Evolutionary conservation across 169 alveolate species (phyloP).

Genomic region (Eimeria brunetti): DNA sequence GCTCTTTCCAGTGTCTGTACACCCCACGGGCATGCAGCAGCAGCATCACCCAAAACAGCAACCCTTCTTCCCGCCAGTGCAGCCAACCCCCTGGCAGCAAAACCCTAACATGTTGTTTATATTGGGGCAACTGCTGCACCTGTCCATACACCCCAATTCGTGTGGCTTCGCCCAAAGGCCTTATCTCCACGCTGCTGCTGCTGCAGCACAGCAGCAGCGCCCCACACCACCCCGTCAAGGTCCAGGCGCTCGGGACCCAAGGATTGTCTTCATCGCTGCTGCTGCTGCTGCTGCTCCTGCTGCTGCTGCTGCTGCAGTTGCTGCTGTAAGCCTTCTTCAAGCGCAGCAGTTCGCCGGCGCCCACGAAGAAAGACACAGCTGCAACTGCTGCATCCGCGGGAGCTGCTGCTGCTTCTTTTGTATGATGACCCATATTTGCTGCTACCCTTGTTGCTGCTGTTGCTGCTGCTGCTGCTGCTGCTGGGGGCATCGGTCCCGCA

Average conservation of each 20-base stretch:
- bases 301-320: conserved; percentile 19
- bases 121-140: conserved; percentile 29
- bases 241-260: conserved; percentile 25
- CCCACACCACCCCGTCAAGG: conserved; percentile 26
- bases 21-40: conserved; percentile 48
- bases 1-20: conserved; percentile 48
- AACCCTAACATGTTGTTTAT: conserved; percentile 66
- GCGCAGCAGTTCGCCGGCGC: neutral
- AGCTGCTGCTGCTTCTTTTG: conserved; percentile 39
- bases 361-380: conserved; percentile 22
- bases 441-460: conserved; percentile 21
- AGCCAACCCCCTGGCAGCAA: conserved; percentile 75
- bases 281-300: conserved; percentile 40
- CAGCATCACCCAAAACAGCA: conserved; percentile 67
- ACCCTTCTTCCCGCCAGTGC: conserved; percentile 71
- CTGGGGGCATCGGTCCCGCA: neutral
- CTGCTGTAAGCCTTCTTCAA: neutral
- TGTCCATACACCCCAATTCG: conserved; percentile 46
- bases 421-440: neutral
- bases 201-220: conserved; percentile 31
- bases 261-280: neutral
- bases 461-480: neutral
- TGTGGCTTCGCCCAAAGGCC: conserved; percentile 58
- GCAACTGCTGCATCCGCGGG: conserved; percentile 41
- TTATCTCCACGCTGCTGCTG: conserved; percentile 50